phyloP scores from a whole-genome alignment of 2,329 filamentous ascomycete species.

The Apiospora pterosperma region DNA sequence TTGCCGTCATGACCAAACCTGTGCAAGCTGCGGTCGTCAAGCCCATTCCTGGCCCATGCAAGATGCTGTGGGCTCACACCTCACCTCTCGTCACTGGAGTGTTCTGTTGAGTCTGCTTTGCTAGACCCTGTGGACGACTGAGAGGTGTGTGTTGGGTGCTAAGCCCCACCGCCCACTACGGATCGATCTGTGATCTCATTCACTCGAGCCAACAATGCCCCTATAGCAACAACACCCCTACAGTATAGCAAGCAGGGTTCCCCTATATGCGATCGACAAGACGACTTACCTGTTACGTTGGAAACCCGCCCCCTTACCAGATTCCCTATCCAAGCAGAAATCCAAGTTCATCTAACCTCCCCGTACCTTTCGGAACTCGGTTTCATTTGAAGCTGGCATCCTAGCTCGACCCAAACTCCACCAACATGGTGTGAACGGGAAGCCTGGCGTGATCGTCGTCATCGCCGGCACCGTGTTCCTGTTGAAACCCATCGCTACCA shows the following conservation, averaged over 20 bases:
- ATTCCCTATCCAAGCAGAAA: not conserved
- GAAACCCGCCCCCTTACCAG: not conserved
- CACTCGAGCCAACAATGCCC: not conserved
- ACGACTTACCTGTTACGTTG: not conserved
- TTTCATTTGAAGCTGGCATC: not conserved
- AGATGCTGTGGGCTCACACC: not conserved
- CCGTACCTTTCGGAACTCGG: slow-evolving; percentile 3
- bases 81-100: not conserved
- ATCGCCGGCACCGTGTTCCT: not conserved
- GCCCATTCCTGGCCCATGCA: not conserved
- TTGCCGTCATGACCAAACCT: not conserved
- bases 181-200: not conserved
- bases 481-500: not conserved
- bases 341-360: not conserved
- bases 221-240: not conserved
- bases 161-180: not conserved
- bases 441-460: not conserved
- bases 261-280: not conserved
- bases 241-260: not conserved
- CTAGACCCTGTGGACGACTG: not conserved
- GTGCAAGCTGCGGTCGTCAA: not conserved
- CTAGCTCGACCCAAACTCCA: not conserved
- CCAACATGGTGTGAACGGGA: not conserved
- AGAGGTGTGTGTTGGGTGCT: not conserved
- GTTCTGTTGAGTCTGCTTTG: not conserved